Conservation (phyloP, 192 early-diverging fungal species). For the Kickxella alabastrina region DNA sequence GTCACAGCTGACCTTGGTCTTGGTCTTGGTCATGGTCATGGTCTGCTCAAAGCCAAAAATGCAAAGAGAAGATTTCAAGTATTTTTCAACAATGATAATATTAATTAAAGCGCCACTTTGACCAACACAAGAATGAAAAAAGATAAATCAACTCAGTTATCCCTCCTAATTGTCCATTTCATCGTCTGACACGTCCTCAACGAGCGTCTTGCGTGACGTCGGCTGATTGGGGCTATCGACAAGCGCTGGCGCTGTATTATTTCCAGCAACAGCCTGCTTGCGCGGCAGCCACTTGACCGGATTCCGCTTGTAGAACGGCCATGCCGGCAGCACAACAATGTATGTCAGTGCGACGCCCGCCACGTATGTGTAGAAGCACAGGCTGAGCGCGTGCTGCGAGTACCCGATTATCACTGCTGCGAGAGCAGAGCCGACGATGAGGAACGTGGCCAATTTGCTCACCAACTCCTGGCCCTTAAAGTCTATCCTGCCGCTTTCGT, state of each 20-base stretch:
- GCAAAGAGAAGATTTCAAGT: no score
- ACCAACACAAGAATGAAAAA: no score
- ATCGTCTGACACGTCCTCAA: conserved; percentile 47
- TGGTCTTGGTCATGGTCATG: no score
- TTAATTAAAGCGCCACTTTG: no score
- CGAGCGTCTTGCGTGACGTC: conserved; percentile 18
- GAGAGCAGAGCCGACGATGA: conserved; percentile 17
- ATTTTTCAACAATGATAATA: no score
- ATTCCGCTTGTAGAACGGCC: conserved; percentile 31
- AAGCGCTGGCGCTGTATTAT: neutral
- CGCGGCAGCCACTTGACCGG: conserved; percentile 36
- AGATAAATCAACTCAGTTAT: no score
- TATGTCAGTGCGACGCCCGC: conserved; percentile 25
- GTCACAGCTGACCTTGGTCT: no score
- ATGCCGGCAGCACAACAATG: conserved; percentile 39
- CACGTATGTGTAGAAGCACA: conserved; percentile 35
- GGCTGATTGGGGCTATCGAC: conserved; percentile 19
- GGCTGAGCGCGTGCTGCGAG: conserved; percentile 17
- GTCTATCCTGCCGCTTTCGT: conserved; percentile 48
- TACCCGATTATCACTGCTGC: conserved; percentile 23
- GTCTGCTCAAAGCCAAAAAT: no score
- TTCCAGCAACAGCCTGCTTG: neutral
- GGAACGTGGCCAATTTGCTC: conserved; percentile 19
- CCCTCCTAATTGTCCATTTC: no score
- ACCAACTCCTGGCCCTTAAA: conserved; percentile 44